Percentiles rank a stretch among this genome's conserved stretches.
Evolutionary conservation across 2,329 filamentous ascomycete genomes (phyloP).

Genomic region (Falciphora oryzae): DNA sequence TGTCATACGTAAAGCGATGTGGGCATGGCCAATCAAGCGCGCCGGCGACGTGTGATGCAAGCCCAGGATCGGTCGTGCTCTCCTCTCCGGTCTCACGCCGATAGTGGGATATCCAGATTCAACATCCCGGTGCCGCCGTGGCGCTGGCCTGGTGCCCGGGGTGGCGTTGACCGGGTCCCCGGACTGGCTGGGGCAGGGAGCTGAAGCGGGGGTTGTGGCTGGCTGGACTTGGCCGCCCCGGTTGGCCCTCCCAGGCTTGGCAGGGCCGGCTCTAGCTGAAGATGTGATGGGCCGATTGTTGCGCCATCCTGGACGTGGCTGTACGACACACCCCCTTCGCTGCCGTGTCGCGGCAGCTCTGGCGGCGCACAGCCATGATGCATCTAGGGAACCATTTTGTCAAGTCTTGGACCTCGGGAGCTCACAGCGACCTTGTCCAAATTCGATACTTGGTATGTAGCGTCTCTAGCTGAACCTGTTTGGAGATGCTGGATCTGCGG

Average conservation of each 20-base stretch:
- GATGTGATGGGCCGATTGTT: no score
- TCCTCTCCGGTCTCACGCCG: not conserved
- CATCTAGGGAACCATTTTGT: rapidly evolving
- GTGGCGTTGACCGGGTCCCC: no score
- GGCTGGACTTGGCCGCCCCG: not conserved
- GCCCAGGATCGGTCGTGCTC: not conserved
- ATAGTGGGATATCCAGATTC: not conserved
- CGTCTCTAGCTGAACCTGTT: not conserved
- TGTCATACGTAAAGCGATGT: not conserved
- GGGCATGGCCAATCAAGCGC: not conserved
- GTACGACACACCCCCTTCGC: not conserved
- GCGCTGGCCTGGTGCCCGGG: no score
- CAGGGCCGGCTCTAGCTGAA: no score
- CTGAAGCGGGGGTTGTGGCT: not conserved
- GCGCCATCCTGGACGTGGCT: no score
- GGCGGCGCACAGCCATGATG: no score
- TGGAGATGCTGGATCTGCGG: not conserved
- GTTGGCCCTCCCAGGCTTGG: not conserved
- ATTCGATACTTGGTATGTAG: not conserved
- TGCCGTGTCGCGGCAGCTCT: not conserved
- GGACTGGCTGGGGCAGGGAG: not conserved
- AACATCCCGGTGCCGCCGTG: not conserved
- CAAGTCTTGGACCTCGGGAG: no score
- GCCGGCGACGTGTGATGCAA: not conserved
- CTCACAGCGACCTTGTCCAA: not conserved